Conservation (phyloP, 441 rosid genomes). For the Populus hybrid region DNA sequence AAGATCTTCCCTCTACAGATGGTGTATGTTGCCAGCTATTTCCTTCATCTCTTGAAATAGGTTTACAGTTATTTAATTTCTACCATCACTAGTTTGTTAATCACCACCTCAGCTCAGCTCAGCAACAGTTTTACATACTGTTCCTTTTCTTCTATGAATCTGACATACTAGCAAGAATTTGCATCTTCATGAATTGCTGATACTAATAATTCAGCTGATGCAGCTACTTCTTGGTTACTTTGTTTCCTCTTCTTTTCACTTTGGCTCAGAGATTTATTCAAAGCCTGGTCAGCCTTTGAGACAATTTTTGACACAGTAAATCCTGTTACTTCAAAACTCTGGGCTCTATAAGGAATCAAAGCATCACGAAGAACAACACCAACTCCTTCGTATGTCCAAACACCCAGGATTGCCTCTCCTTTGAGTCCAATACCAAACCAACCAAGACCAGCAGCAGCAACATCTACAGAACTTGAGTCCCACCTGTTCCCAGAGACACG, state of each 20-base stretch:
- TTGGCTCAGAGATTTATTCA: conserved; percentile 39
- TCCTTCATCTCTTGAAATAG: neutral
- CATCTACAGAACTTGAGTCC: conserved; percentile 77
- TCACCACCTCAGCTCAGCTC: neutral
- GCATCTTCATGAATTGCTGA: neutral
- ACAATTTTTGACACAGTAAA: conserved; percentile 85
- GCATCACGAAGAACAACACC: conserved; percentile 67
- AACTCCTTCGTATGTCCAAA: conserved; percentile 82
- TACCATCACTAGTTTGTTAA: neutral
- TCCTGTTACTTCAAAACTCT: conserved; percentile 70
- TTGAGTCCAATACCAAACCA: conserved; percentile 86
- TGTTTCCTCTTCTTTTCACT: conserved; percentile 44
- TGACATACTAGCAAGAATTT: conserved; percentile 4
- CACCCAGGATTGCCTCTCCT: conserved; percentile 72
- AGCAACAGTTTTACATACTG: neutral
- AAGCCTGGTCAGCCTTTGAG: conserved; percentile 69
- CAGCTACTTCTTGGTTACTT: conserved; percentile 15
- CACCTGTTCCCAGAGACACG: conserved; percentile 61
- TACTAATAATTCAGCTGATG: conserved; percentile 15
- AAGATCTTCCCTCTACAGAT: neutral
- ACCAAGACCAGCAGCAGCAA: conserved; percentile 86
- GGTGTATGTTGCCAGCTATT: neutral
- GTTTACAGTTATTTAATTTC: neutral
- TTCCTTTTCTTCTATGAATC: neutral
- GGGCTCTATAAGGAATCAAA: conserved; percentile 62